These are phyloP conservation scores for Oldenlandia corymbosa DNA, from an alignment of 257 asterid species.

Conservation along the genomic window DNA sequence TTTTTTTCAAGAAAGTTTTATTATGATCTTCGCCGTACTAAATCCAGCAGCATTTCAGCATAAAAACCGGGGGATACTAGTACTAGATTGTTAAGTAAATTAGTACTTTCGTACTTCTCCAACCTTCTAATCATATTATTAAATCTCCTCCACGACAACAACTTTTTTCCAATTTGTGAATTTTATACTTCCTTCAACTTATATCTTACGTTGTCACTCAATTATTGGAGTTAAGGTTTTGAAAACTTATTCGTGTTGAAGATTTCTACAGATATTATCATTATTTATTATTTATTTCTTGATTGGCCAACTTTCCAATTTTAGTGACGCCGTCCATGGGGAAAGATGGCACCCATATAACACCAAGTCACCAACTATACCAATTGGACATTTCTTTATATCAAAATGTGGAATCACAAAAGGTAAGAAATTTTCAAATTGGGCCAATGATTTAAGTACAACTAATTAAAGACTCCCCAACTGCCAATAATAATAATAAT, in stretches of 20 bases:
- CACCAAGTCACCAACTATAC: neutral
- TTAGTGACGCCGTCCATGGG: constrained; percentile 1
- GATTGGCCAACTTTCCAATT: constrained; percentile 3
- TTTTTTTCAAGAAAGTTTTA: too few relatives aligned
- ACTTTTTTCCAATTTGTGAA: neutral
- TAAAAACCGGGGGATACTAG: too few relatives aligned
- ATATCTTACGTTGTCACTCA: constrained; percentile 5
- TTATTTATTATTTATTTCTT: neutral
- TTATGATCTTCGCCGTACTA: too few relatives aligned
- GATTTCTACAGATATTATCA: neutral
- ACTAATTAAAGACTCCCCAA: too few relatives aligned
- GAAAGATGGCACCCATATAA: too few relatives aligned
- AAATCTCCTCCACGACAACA: neutral
- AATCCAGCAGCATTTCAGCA: too few relatives aligned
- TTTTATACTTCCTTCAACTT: neutral
- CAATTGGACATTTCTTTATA: neutral
- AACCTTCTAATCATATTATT: neutral
- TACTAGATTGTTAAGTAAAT: too few relatives aligned
- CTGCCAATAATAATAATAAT: too few relatives aligned
- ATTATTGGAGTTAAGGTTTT: constrained; percentile 12
- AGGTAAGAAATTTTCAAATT: too few relatives aligned
- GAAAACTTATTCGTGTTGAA: neutral
- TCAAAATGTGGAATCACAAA: too few relatives aligned
- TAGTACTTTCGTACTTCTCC: too few relatives aligned
- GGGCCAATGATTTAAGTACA: too few relatives aligned